Evolutionary conservation across 495 filamentous ascomycete genomes (phyloP), one percentile per base, ranked within the genome.

Genomic region (Penicillium ochrochloron): DNA sequence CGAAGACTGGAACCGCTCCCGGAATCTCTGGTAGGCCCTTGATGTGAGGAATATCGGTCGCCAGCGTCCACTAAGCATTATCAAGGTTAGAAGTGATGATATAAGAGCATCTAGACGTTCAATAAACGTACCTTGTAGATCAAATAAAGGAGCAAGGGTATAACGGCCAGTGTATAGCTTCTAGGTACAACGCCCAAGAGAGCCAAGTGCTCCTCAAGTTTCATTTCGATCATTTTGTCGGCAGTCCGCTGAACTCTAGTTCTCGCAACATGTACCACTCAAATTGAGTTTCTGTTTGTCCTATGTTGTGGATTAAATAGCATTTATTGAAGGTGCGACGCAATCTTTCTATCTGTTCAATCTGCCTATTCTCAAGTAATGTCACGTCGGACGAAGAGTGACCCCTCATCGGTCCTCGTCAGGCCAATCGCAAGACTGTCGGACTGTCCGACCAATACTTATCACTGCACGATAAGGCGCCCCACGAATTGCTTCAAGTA

Each of bases 21-120:
- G 84, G 84, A 21, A 85, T 82, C 53, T 85, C 82, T 14, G 81
- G 82, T 0, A 87, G 54, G 25, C 81, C 81, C 46, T 75, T 74
- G 66, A 83, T 83, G 56, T 76, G 70, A 0, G 81, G 76, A 23
- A 83, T 80, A 57, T 84, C 81, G n/a, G 79, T 82, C 14, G 62
- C 67, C 12, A 72, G 27, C 11, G 67, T 70, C 25, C 42, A 51
- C 66, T 72, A 34, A 1, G 10, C 14, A 60, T 29, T 23, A 23
- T 23, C 5, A 27, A 23, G 27, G n/a, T 55, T 50, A 51, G 50
- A 33, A 11, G 17, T 2, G 12, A 25, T 35, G 12, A 31, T 31
- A 29, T 5, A 41, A 41, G 15, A 41, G 15, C 15, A 41, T 41
- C 5, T 17, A 44, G 27, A 4, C 42, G 8, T 46, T 23, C 17